Evolutionary conservation across 805 yeast genomes (phyloP).

Genomic region (Hemisphaericaspora nanyangensis): DNA sequence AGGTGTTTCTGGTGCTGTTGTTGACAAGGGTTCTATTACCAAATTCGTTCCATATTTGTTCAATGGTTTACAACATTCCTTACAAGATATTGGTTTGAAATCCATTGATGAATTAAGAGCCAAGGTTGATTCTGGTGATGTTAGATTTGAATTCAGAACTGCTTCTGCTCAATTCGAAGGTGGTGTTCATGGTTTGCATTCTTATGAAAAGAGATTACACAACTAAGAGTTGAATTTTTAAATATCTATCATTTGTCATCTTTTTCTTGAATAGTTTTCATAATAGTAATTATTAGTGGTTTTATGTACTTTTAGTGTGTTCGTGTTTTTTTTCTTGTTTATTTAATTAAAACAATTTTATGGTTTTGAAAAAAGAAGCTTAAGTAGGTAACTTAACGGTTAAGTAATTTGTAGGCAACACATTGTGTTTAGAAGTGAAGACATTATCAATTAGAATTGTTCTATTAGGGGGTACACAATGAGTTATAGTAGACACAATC

Average conservation of each 20-base stretch:
- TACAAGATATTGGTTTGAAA: conserved; percentile 92
- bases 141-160: conserved; percentile 96
- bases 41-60: conserved; percentile 92
- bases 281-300: no score
- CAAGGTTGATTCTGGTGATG: conserved; percentile 59
- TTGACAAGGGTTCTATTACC: conserved; percentile 92
- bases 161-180: conserved; percentile 99
- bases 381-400: no score
- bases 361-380: no score
- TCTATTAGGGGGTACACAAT: no score
- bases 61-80: conserved; percentile 96
- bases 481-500: conserved; percentile 7
- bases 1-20: conserved; percentile 96
- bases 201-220: conserved; percentile 96
- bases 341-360: no score
- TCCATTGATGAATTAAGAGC: conserved; percentile 62
- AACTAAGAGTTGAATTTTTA: conserved; percentile 59
- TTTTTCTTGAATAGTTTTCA: not conserved
- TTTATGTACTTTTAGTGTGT: no score
- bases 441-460: no score
- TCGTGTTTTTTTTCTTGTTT: no score
- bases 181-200: conserved; percentile 94
- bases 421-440: no score
- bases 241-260: not conserved
- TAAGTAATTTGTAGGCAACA: no score